phyloP scores from a whole-genome alignment of 345 rosid species.

The Salix koriyanagi region DNA sequence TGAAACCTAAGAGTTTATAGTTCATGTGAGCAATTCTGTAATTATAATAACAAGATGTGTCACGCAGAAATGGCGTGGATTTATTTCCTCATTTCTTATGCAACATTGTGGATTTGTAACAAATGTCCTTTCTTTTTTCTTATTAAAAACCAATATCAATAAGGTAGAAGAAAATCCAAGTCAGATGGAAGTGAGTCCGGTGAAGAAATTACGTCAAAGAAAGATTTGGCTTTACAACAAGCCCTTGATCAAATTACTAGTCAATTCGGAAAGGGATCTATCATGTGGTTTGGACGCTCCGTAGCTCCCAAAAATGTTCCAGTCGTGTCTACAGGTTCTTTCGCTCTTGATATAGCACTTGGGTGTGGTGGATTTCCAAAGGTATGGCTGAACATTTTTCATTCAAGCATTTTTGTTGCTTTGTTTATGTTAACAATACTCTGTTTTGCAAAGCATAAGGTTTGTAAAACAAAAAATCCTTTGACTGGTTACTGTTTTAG shows the following conservation, averaged over 20 bases:
- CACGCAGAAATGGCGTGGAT: neutral
- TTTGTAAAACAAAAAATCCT: neutral
- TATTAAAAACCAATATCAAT: neutral
- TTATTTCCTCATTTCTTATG: neutral
- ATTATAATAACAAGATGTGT: neutral
- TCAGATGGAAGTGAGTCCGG: conserved; percentile 66
- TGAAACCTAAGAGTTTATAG: no score
- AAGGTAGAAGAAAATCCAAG: conserved; percentile 69
- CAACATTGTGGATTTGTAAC: neutral
- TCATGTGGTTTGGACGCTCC: conserved; percentile 90
- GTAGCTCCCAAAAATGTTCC: conserved; percentile 62
- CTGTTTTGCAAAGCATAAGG: neutral
- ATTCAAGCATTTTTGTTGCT: neutral
- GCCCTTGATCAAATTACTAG: conserved; percentile 86
- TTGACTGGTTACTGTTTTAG: neutral
- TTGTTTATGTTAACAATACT: neutral
- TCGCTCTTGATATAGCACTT: conserved; percentile 74
- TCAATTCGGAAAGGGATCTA: conserved; percentile 81
- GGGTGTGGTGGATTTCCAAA: conserved; percentile 96
- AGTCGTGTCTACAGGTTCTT: conserved; percentile 83
- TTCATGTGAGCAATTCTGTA: no score
- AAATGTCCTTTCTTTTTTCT: neutral
- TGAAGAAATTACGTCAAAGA: conserved; percentile 74
- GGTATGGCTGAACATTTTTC: conserved; percentile 33
- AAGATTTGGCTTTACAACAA: conserved; percentile 77